A percentile compares a stretch with the other conserved stretches of the same genome.
Evolutionary conservation across 805 yeast genomes (phyloP).

Genomic region (Metschnikowia noctiluminum): DNA sequence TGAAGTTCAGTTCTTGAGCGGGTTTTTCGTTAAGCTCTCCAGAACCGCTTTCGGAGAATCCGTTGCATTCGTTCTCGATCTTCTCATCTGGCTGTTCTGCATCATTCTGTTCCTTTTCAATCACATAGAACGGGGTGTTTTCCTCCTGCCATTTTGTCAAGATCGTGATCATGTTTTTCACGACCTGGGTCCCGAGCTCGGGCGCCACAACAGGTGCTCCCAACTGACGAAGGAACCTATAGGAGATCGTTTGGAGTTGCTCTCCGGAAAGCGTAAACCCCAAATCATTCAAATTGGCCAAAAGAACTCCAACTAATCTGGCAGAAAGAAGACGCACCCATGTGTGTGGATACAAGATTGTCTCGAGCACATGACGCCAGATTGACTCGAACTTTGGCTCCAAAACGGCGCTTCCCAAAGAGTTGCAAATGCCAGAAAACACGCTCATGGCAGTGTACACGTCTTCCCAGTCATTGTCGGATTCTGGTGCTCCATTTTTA

Average conservation of each 20-base stretch:
- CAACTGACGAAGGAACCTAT: constrained; percentile 70
- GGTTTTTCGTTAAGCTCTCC: background rate
- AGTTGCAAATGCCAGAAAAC: constrained; percentile 41
- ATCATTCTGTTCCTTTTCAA: constrained; percentile 1
- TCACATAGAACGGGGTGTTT: constrained; percentile 32
- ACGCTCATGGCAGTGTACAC: constrained; percentile 64
- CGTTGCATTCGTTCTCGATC: background rate
- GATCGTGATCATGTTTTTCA: constrained; percentile 62
- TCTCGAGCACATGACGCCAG: constrained; percentile 52
- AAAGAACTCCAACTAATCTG: constrained; percentile 53
- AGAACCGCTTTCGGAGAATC: no score
- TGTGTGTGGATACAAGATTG: constrained; percentile 79
- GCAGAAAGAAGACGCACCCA: constrained; percentile 79
- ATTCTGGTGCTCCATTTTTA: constrained; percentile 7
- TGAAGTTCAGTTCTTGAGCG: background rate
- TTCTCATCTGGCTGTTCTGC: background rate
- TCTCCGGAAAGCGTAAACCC: constrained; percentile 35
- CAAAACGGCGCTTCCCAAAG: constrained; percentile 31
- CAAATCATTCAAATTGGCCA: constrained; percentile 39
- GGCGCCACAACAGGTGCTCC: constrained; percentile 74
- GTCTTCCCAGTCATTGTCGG: constrained; percentile 67
- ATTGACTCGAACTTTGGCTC: constrained; percentile 27
- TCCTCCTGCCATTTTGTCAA: constrained; percentile 58
- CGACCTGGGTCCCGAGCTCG: constrained; percentile 57
- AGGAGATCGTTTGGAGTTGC: constrained; percentile 65